Percentiles rank a stretch among this genome's conserved stretches.
phyloP scores from a whole-genome alignment of 2,329 filamentous ascomycete genomes.

The Verticillium nubilum region DNA sequence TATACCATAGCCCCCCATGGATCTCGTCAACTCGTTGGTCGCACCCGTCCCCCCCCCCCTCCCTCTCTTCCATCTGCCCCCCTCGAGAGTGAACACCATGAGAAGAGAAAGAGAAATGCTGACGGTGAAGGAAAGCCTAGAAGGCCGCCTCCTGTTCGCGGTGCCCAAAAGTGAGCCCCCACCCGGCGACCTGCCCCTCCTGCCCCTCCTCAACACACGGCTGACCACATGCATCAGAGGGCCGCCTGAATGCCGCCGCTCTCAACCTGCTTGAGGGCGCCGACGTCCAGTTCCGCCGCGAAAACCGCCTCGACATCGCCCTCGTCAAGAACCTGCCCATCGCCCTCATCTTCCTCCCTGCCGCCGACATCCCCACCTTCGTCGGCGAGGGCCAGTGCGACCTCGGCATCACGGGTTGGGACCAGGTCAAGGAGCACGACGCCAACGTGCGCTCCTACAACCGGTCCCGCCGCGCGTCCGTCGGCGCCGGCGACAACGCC shows the following conservation, averaged over 20 bases:
- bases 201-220: constrained; percentile 1
- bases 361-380: constrained; percentile 95
- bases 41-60: constrained; percentile 7
- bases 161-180: constrained; percentile 84
- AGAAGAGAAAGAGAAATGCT: constrained; percentile 9
- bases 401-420: constrained; percentile 88
- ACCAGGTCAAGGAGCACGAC: constrained; percentile 90
- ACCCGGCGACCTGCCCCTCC: neutral
- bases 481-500: constrained; percentile 36
- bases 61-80: constrained; percentile 3
- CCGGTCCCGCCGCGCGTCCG: constrained; percentile 41
- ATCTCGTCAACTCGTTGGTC: constrained; percentile 49
- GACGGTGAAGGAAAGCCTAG: constrained; percentile 53
- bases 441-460: constrained; percentile 48
- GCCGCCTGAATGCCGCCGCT: constrained; percentile 80
- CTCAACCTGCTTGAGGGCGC: constrained; percentile 89
- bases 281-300: constrained; percentile 94
- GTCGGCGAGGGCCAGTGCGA: constrained; percentile 92
- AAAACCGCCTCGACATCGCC: constrained; percentile 93
- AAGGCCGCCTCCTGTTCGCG: constrained; percentile 89
- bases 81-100: constrained; percentile 1
- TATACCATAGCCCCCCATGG: constrained; percentile 29
- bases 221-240: constrained; percentile 55
- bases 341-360: constrained; percentile 93
- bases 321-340: constrained; percentile 96